Evolutionary conservation across 495 filamentous ascomycete species (phyloP).

Genomic region (Neohortaea acidophila): DNA sequence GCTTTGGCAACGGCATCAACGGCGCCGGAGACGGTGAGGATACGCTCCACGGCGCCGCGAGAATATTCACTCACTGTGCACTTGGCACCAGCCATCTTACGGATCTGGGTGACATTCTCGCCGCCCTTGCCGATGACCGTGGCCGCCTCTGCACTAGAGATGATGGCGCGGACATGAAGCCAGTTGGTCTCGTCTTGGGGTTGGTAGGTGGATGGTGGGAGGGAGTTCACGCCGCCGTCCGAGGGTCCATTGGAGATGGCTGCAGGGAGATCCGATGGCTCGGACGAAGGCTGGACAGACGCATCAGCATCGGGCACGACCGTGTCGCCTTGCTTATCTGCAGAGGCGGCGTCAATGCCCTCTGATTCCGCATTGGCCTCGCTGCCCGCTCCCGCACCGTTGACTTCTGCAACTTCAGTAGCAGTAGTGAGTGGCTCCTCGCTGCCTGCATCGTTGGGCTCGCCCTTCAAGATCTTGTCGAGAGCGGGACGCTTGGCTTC

Average conservation of each 20-base stretch:
- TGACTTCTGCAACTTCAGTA: constrained; percentile 10
- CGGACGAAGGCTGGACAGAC: constrained; percentile 28
- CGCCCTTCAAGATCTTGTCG: constrained; percentile 67
- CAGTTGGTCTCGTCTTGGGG: constrained; percentile 79
- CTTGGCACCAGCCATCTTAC: constrained; percentile 81
- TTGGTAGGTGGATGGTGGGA: constrained; percentile 35
- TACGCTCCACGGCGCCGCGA: constrained; percentile 89
- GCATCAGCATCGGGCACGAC: constrained; percentile 60
- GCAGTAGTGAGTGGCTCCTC: constrained; percentile 23
- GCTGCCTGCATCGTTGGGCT: constrained; percentile 22
- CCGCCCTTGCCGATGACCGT: constrained; percentile 97
- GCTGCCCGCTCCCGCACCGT: constrained; percentile 4
- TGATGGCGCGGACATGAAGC: constrained; percentile 93
- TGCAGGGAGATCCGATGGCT: constrained; percentile 27
- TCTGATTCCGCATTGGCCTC: constrained; percentile 37
- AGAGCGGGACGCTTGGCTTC: constrained; percentile 94
- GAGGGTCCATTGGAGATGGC: constrained; percentile 36
- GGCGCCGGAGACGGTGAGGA: constrained; percentile 86
- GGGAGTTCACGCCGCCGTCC: constrained; percentile 29
- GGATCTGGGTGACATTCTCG: constrained; percentile 92
- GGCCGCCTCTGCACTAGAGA: constrained; percentile 90
- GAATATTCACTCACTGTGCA: constrained; percentile 98
- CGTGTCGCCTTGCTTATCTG: constrained; percentile 46
- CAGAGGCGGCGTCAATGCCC: constrained; percentile 26
- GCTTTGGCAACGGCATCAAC: constrained; percentile 97